These are phyloP conservation scores for Endotrypanum monterogeii DNA, from an alignment of 208 protist genomes.

Conservation along the genomic window DNA sequence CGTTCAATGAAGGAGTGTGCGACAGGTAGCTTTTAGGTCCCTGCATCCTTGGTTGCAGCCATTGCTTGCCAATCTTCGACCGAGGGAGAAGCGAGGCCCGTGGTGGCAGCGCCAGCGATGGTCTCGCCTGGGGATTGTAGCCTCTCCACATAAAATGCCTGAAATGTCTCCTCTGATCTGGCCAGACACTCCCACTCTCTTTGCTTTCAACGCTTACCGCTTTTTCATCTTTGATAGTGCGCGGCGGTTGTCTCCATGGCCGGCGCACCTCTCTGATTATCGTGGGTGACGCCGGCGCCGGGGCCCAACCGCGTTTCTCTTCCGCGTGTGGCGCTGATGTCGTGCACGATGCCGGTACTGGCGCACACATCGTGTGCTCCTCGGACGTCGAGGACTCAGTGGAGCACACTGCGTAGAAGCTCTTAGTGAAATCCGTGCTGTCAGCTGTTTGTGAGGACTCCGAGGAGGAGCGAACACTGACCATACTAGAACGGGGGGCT, in stretches of 20 bases:
- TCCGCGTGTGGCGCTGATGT: background rate
- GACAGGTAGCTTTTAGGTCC: background rate
- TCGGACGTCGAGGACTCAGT: background rate
- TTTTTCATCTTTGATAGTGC: background rate
- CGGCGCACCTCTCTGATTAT: background rate
- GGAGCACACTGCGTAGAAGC: background rate
- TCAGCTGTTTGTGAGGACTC: background rate
- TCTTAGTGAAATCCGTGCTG: background rate
- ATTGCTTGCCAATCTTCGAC: background rate
- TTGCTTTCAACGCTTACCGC: no score
- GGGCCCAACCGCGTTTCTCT: background rate
- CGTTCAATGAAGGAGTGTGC: background rate
- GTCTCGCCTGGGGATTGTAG: background rate
- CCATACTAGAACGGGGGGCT: background rate
- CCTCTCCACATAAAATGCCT: background rate
- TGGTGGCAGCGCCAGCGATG: background rate
- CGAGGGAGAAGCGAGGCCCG: background rate
- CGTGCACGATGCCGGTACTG: background rate
- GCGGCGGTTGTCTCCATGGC: background rate
- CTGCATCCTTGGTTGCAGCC: slow-evolving; percentile 1
- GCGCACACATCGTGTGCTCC: background rate
- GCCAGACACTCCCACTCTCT: no score
- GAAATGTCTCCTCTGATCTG: background rate
- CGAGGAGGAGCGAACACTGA: background rate
- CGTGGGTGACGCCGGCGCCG: background rate